These are phyloP conservation scores for Helenozyma baotianmanensis DNA, from an alignment of 805 yeast species.

Conservation along the genomic window DNA sequence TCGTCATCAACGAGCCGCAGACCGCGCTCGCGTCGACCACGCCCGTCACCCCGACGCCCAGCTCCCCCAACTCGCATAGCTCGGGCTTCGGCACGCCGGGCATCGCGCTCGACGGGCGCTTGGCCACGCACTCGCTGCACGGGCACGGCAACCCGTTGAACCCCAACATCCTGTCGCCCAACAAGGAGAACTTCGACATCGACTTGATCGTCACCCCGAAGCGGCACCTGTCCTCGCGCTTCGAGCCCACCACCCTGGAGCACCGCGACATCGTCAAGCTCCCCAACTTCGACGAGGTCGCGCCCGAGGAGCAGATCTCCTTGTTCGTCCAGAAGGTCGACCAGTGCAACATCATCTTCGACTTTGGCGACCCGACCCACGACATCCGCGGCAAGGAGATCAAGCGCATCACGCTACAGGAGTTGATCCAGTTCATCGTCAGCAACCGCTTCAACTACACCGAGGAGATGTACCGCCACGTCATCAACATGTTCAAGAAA, in stretches of 20 bases:
- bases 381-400: slow-evolving; percentile 92
- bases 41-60: slow-evolving; percentile 17
- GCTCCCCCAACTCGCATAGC: slow-evolving; percentile 7
- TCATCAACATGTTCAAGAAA: slow-evolving; percentile 81
- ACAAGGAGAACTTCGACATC: slow-evolving; percentile 64
- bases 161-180: slow-evolving; percentile 56
- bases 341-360: slow-evolving; percentile 92
- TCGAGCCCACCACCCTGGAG: slow-evolving; percentile 62
- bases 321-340: slow-evolving; percentile 84
- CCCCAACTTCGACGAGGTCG: slow-evolving; percentile 84
- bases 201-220: slow-evolving; percentile 78
- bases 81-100: slow-evolving; percentile 2
- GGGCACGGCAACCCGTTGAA: slow-evolving; percentile 45
- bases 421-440: slow-evolving; percentile 81
- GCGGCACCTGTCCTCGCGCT: slow-evolving; percentile 87
- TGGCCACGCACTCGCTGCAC: slow-evolving; percentile 15
- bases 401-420: slow-evolving; percentile 81
- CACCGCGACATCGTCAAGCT: slow-evolving; percentile 57
- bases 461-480: slow-evolving; percentile 84
- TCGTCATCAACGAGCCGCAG: slow-evolving; percentile 17
- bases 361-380: slow-evolving; percentile 87
- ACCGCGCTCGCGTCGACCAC: slow-evolving; percentile 11
- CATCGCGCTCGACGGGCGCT: slow-evolving; percentile 9
- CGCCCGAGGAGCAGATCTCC: slow-evolving; percentile 70
- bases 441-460: slow-evolving; percentile 80